Percentiles rank a stretch among this genome's conserved stretches.
These are phyloP conservation scores for Boletus subluridellus DNA, from an alignment of 1,284 basidiomycete genomes.

Conservation along the genomic window DNA sequence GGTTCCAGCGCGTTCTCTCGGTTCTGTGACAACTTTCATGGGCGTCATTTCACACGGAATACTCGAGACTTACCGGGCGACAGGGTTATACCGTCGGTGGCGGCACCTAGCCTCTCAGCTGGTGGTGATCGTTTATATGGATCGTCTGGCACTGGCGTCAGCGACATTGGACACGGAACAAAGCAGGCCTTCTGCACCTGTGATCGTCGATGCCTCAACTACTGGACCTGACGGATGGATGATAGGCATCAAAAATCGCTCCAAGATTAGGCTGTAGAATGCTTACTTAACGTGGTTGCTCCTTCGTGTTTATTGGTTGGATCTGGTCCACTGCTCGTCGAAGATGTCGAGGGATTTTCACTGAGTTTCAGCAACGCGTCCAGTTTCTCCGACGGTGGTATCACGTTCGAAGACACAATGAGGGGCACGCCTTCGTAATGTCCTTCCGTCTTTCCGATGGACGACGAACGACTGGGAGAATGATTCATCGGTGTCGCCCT, in stretches of 20 bases:
- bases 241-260: constrained; percentile 11
- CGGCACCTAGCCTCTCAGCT: constrained; percentile 1
- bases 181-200: constrained; percentile 19
- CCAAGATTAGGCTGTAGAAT: neutral
- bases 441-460: constrained; percentile 28
- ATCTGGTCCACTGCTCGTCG: constrained; percentile 14
- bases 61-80: constrained; percentile 16
- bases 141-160: constrained; percentile 19
- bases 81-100: constrained; percentile 1
- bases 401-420: constrained; percentile 16
- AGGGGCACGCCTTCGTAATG: constrained; percentile 22
- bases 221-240: constrained; percentile 23
- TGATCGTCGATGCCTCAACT: constrained; percentile 14
- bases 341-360: constrained; percentile 17
- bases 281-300: constrained; percentile 28
- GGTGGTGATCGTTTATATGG: constrained; percentile 4
- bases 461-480: constrained; percentile 36
- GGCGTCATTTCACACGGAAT: constrained; percentile 2
- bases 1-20: neutral
- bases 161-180: constrained; percentile 4
- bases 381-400: constrained; percentile 24
- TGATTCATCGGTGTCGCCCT: constrained; percentile 40
- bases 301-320: constrained; percentile 21
- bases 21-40: constrained; percentile 16
- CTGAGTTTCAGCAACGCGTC: constrained; percentile 27